Evolutionary conservation across 2,329 filamentous ascomycete species (phyloP).

Genomic region (Penicillium brevicompactum): DNA sequence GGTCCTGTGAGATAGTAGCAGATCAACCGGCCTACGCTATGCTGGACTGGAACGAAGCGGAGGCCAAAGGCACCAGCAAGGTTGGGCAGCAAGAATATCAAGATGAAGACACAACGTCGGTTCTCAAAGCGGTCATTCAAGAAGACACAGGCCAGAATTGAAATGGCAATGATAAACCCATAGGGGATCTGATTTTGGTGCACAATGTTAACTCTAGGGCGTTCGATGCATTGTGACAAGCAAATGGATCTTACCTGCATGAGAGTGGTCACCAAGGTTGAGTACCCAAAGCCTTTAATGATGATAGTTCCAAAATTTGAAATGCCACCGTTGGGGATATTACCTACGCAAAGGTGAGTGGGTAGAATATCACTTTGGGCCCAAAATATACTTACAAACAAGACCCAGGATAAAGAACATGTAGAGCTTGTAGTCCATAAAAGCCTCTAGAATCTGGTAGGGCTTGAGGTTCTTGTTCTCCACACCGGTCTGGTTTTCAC

Average conservation of each 20-base stretch:
- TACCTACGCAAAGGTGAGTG: slow-evolving; percentile 31
- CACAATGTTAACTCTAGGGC: neutral
- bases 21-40: slow-evolving; percentile 57
- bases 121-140: slow-evolving; percentile 52
- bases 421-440: slow-evolving; percentile 61
- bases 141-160: slow-evolving; percentile 52
- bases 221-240: too few species aligned
- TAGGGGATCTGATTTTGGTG: slow-evolving; percentile 45
- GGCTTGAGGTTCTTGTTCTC: slow-evolving; percentile 60
- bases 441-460: slow-evolving; percentile 58
- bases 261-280: slow-evolving; percentile 56
- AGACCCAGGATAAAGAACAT: slow-evolving; percentile 57
- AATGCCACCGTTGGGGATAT: slow-evolving; percentile 60
- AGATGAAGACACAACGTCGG: slow-evolving; percentile 55
- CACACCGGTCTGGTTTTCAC: slow-evolving; percentile 61
- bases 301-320: slow-evolving; percentile 62
- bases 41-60: slow-evolving; percentile 54
- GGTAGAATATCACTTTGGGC: accelerated
- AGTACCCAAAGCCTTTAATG: slow-evolving; percentile 61
- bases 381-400: slow-evolving; percentile 35
- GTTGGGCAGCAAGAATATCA: slow-evolving; percentile 61
- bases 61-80: slow-evolving; percentile 62
- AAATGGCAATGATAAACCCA: slow-evolving; percentile 53
- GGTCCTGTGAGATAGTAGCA: slow-evolving; percentile 61
- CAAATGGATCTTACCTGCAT: slow-evolving; percentile 42